Base-by-base conservation (phyloP, 176 grass and related monocot species). In the Eragrostis curvula region DNA sequence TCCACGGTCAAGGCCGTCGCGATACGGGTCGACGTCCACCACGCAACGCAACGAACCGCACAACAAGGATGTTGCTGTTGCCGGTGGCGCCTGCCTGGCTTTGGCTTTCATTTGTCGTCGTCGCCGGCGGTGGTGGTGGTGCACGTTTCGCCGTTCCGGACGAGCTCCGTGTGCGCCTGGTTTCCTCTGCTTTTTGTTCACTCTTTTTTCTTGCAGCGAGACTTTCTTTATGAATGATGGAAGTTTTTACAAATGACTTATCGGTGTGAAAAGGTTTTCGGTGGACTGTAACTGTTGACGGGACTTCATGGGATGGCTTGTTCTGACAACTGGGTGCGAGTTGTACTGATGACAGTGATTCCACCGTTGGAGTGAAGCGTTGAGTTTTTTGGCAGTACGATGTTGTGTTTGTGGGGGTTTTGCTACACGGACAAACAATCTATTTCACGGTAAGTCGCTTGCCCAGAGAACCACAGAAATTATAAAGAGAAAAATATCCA, bases 1-100 rank as follows among this genome's bases (percentile, higher is more conserved):
- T 85, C 87, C 64, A 66, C 42, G 88, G 88, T 86, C 88, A 89
- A 72, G 76, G 56, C 30, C 39, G 71, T 81, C 62, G 53, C 18
- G 30, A 59, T 80, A 60, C 53, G 23, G 43, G 42, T 78, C 75
- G 76, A 9, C 45, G 60, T 79, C 75, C 25, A 7, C 74, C n/a
- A 17, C 75, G 58, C 68, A 23, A 58, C 40, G 17, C n/a, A 63
- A 11, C 66, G 8, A 71, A 39, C 56, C n/a, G 56, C 45, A 46
- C 52, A 16, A 71, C 32, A 3, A 13, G 13, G 68, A 12, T 57
- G 76, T 58, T 48, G 77, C 13, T 50, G 62, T 45, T 55, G 65
- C 74, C 49, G 1, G 67, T 18, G 50, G 25, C 12, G 13, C 20
- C 21, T 56, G 20, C 53, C 20, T 36, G 32, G 32, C 32, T 36